Evolutionary conservation across 2,329 filamentous ascomycete genomes (phyloP).

Genomic region (Exophiala dermatitidis): DNA sequence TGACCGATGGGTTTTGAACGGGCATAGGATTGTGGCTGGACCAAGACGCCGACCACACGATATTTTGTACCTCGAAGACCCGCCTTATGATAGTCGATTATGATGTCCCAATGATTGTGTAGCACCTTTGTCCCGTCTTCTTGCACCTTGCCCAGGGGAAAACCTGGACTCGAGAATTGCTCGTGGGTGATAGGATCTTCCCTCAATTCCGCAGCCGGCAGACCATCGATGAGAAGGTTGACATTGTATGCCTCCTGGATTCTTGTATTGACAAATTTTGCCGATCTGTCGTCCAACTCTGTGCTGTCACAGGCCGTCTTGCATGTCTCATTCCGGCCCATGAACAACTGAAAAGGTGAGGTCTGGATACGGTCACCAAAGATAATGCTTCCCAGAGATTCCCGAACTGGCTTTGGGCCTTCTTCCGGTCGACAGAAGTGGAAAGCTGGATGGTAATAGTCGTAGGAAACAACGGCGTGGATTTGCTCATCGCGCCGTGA

Average conservation of each 20-base stretch:
- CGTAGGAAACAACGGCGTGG: slow-evolving; percentile 88
- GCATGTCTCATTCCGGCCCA: slow-evolving; percentile 82
- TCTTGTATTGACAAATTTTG: slow-evolving; percentile 72
- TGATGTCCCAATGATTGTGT: slow-evolving; percentile 94
- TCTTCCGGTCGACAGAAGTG: slow-evolving; percentile 77
- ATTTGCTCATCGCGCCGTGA: slow-evolving; percentile 70
- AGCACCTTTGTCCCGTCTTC: slow-evolving; percentile 54
- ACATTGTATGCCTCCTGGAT: slow-evolving; percentile 83
- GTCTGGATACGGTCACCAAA: slow-evolving; percentile 97
- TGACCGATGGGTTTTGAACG: slow-evolving; percentile 38
- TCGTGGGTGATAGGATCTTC: slow-evolving; percentile 67
- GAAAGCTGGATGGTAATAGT: slow-evolving; percentile 87
- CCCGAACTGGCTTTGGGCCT: slow-evolving; percentile 71
- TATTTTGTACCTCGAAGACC: slow-evolving; percentile 58
- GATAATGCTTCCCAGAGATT: slow-evolving; percentile 89
- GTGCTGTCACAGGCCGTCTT: slow-evolving; percentile 66
- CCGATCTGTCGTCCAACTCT: slow-evolving; percentile 58
- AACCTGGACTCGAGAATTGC: slow-evolving; percentile 85
- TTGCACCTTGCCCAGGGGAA: slow-evolving; percentile 60
- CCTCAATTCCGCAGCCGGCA: slow-evolving; percentile 81
- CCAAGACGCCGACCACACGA: slow-evolving; percentile 84
- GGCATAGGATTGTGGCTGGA: slow-evolving; percentile 65
- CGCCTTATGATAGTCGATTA: slow-evolving; percentile 80
- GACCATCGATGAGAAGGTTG: slow-evolving; percentile 91
- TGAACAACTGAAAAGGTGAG: slow-evolving; percentile 84